Evolutionary conservation across 768 basidiomycete genomes (phyloP).

Genomic region (Gyrodon lividus): DNA sequence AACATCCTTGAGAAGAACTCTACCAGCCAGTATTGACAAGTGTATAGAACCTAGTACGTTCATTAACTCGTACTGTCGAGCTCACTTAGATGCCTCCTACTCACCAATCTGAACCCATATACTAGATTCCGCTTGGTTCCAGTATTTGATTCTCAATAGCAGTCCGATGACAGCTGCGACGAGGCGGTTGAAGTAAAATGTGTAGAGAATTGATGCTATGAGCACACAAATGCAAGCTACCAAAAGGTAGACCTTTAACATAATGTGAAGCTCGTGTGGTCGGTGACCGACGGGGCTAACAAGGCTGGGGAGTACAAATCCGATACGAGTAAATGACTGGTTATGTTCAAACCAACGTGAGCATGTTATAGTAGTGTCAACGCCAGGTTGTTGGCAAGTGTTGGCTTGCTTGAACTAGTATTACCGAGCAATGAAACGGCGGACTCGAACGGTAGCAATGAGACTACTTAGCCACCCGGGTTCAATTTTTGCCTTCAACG

Average conservation of each 20-base stretch:
- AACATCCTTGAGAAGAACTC: slow-evolving; percentile 86
- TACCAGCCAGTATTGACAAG: slow-evolving; percentile 82
- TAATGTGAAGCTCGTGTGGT: slow-evolving; percentile 20
- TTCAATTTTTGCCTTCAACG: not conserved
- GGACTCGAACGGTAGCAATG: not conserved
- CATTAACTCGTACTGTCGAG: slow-evolving; percentile 3
- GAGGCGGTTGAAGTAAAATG: slow-evolving; percentile 92
- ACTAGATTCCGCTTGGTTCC: slow-evolving; percentile 76
- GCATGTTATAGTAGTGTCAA: no score
- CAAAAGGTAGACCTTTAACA: slow-evolving; percentile 62
- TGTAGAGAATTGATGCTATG: slow-evolving; percentile 61
- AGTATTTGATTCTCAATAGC: slow-evolving; percentile 66
- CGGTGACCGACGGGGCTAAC: not conserved
- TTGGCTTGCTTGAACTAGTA: no score
- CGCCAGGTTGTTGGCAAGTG: no score
- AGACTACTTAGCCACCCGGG: not conserved
- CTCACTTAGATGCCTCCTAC: slow-evolving; percentile 14
- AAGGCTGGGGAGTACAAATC: not conserved
- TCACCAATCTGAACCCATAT: slow-evolving; percentile 83
- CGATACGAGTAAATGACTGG: not conserved
- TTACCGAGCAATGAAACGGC: not conserved
- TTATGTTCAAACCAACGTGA: no score
- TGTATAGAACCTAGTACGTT: slow-evolving; percentile 74
- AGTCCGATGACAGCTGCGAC: slow-evolving; percentile 67
- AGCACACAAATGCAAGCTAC: slow-evolving; percentile 59